These are phyloP conservation scores for Mrakia blollopis DNA, from an alignment of 768 basidiomycete genomes.

Conservation along the genomic window DNA sequence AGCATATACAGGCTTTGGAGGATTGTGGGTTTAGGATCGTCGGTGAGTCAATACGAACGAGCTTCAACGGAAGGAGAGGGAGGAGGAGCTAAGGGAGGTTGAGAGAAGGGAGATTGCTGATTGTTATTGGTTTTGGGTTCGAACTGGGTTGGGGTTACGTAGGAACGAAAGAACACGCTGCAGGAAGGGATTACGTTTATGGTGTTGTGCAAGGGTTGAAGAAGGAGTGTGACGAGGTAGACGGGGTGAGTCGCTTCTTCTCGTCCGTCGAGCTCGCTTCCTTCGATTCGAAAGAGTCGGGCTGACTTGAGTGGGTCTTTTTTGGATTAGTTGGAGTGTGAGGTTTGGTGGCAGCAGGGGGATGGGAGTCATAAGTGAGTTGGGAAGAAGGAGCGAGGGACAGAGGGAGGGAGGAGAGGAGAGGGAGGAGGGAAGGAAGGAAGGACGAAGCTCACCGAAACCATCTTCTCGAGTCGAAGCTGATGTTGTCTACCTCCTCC, in stretches of 20 bases:
- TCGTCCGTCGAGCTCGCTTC: not conserved
- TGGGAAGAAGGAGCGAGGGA: not conserved
- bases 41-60: not conserved
- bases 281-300: not conserved
- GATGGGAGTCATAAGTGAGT: conserved; percentile 19
- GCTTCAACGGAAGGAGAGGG: too few relatives aligned
- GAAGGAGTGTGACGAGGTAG: conserved; percentile 7
- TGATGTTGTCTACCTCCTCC: too few relatives aligned
- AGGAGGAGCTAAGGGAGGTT: not conserved
- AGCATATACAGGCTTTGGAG: conserved; percentile 22
- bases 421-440: not conserved
- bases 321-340: conserved; percentile 10
- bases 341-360: conserved; percentile 24
- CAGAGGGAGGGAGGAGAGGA: not conserved
- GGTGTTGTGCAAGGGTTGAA: conserved; percentile 1
- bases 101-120: too few relatives aligned
- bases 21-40: conserved; percentile 9
- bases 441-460: too few relatives aligned
- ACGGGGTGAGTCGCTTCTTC: not conserved
- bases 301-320: not conserved
- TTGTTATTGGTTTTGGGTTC: too few relatives aligned
- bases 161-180: conserved; percentile 29
- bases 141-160: not conserved
- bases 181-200: conserved; percentile 29
- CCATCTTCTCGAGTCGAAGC: too few relatives aligned